Evolutionary conservation across 176 grass and related monocot species (phyloP), one percentile per base, ranked within the genome.

Genomic region (Saccharum officinarum): DNA sequence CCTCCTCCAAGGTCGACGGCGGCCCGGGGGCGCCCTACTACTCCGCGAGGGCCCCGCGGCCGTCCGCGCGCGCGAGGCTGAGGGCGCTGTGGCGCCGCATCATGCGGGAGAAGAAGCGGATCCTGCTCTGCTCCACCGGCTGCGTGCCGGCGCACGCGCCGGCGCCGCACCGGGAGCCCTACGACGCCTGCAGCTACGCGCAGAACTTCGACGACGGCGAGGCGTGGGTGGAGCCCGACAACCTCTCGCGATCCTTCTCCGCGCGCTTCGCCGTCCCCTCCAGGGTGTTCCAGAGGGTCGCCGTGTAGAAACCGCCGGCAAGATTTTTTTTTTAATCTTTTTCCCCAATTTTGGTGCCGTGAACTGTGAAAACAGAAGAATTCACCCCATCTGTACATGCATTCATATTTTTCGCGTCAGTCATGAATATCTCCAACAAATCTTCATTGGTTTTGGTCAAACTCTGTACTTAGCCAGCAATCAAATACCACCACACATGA

Each of bases 201-300:
- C 93, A 99, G 86, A 99, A 99, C 81, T 99, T 99, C 64, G 97
- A 99, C 75, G 92, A 96, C 38, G 93, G 97, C 45, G 73, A 81
- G 13, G 78, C 90, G 1, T 94, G 91, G 92, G 93, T 89, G 73
- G 93, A 99, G 82, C 90, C 91, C 22, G 97, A 99, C 8, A 91
- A 96, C 79, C 87, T 99, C 77, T 89, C 90, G 16, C 86, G 91
- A 13, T 96, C 97, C 62, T 99, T 99, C 91, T 99, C 97, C 80
- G 90, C 86, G 63, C 78, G 92, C 67, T 99, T 96, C 76, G 97
- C 92, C 14, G 93, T 86, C 25, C 91, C 96, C 5, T 87, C 90
- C 23, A 86, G 88, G 70, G 72, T 86, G 11, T 34, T 97, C 39
- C 88, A 77, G 86, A 81, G 88, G 28, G 86, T 88, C 77, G 83